Conservation (phyloP, 179 eudicot genomes). For the Sideroxylon spinosum region DNA sequence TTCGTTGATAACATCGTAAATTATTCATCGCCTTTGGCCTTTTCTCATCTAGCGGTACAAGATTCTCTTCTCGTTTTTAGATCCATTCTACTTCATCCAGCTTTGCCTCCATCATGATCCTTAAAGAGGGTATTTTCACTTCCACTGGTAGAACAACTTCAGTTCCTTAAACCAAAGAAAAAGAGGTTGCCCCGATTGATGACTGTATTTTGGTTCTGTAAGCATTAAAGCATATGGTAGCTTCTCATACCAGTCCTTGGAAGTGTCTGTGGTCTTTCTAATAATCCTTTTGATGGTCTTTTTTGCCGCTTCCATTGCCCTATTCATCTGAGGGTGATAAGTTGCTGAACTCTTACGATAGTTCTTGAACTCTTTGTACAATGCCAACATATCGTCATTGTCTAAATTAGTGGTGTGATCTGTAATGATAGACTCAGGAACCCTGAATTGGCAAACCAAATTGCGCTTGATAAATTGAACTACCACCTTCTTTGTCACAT, state of each 20-base stretch:
- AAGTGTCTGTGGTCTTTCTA: background rate
- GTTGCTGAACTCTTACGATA: background rate
- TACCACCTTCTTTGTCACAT: background rate
- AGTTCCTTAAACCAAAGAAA: constrained; percentile 12
- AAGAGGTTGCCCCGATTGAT: background rate
- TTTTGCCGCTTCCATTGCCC: background rate
- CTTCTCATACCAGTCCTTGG: constrained; percentile 1
- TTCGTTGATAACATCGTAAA: too few relatives aligned
- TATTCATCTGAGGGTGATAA: background rate
- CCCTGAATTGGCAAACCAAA: background rate
- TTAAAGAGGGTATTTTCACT: background rate
- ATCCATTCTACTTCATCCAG: background rate
- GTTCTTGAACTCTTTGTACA: too few relatives aligned
- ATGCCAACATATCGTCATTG: background rate
- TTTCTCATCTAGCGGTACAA: too few relatives aligned
- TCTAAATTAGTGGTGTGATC: background rate
- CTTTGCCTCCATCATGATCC: background rate
- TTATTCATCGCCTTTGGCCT: too few relatives aligned
- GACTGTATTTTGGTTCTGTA: background rate
- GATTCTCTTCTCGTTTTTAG: background rate
- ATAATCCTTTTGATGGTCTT: constrained; percentile 9
- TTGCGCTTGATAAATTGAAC: background rate
- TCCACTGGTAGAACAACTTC: constrained; percentile 2
- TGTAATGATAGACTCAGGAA: background rate
- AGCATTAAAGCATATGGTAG: background rate